Percentiles rank a stretch among this genome's conserved stretches.
Evolutionary conservation across 179 eudicot genomes (phyloP).

Genomic region (Beta corolliflora): DNA sequence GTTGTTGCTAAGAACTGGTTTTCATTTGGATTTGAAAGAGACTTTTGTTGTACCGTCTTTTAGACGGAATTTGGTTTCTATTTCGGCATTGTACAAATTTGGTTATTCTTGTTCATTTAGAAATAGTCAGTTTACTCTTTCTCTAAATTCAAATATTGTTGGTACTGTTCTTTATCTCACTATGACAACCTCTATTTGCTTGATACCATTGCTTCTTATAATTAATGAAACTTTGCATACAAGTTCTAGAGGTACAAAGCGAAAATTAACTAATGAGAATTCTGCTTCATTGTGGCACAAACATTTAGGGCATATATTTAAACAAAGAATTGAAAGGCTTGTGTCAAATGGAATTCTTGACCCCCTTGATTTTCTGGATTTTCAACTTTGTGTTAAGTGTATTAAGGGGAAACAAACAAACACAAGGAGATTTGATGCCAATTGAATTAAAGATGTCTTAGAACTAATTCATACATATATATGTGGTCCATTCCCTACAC

Average conservation of each 20-base stretch:
- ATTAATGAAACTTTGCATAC: too few relatives aligned
- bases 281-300: too few relatives aligned
- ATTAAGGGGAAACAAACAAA: too few relatives aligned
- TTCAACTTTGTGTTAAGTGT: not conserved
- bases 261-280: not conserved
- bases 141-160: not conserved
- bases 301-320: too few relatives aligned
- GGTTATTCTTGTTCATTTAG: too few relatives aligned
- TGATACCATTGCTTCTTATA: not conserved
- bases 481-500: too few relatives aligned
- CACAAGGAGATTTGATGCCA: too few relatives aligned
- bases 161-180: not conserved
- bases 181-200: slow-evolving; percentile 1
- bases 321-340: not conserved
- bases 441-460: too few relatives aligned
- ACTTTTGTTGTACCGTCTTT: slow-evolving; percentile 19
- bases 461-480: too few relatives aligned
- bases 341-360: not conserved
- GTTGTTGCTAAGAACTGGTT: not conserved
- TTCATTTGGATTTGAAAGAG: slow-evolving; percentile 22
- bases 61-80: slow-evolving; percentile 20
- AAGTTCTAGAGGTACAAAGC: too few relatives aligned
- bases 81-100: not conserved
- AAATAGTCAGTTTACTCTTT: not conserved
- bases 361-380: not conserved